Evolutionary conservation across 805 yeast genomes (phyloP).

Genomic region (Sugiyamaella americana): DNA sequence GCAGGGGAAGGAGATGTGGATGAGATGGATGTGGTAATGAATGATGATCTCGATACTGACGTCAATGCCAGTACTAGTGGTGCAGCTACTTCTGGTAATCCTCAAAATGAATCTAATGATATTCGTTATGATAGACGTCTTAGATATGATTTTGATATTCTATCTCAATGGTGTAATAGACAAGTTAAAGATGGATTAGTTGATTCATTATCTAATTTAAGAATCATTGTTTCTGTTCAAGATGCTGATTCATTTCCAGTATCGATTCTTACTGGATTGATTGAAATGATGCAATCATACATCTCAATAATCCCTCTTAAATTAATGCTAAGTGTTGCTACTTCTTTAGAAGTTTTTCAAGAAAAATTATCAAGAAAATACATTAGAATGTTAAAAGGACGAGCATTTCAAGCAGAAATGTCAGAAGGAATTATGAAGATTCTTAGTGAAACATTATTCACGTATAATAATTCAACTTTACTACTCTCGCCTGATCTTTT

Average conservation of each 20-base stretch:
- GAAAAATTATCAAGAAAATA: constrained; percentile 29
- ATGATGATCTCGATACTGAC: no score
- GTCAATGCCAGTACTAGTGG: no score
- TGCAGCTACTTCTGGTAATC: constrained; percentile 12
- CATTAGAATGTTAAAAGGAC: constrained; percentile 23
- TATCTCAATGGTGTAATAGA: constrained; percentile 30
- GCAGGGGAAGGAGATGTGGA: constrained; percentile 11
- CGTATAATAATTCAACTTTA: constrained; percentile 9
- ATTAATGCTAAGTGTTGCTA: constrained; percentile 32
- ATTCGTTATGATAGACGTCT: constrained; percentile 29
- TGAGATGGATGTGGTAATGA: background rate
- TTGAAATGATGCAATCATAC: constrained; percentile 31
- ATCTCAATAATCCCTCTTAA: constrained; percentile 29
- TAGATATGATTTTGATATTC: constrained; percentile 34
- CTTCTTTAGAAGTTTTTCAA: constrained; percentile 33
- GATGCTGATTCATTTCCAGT: constrained; percentile 36
- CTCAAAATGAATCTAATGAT: no score
- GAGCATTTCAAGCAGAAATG: constrained; percentile 25
- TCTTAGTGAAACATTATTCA: constrained; percentile 19
- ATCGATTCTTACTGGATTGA: constrained; percentile 26
- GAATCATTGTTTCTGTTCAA: constrained; percentile 31
- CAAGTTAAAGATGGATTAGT: constrained; percentile 8
- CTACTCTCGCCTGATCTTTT: constrained; percentile 24
- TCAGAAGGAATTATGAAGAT: constrained; percentile 15
- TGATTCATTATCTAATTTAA: constrained; percentile 6